Conservation (phyloP, 768 basidiomycete species). For the Termitomyces eurrhizus region DNA sequence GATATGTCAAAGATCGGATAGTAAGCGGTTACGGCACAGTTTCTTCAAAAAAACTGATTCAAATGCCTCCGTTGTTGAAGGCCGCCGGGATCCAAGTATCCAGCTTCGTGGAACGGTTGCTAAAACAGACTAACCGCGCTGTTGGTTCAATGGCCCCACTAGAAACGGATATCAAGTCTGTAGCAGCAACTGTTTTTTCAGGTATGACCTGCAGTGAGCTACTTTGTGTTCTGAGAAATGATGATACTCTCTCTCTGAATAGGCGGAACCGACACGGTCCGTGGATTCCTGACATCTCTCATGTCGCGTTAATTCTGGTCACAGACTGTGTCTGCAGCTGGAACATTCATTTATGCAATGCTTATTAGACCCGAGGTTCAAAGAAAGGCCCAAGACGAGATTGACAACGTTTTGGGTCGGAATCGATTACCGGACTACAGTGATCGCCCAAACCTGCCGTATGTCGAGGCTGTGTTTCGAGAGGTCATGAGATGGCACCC, state of each 20-base stretch:
- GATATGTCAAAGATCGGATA: conserved; percentile 14
- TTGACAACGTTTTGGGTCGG: conserved; percentile 29
- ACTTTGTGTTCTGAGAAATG: not conserved
- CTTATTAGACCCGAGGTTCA: conserved; percentile 10
- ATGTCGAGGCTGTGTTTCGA: conserved; percentile 33
- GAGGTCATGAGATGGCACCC: conserved; percentile 35
- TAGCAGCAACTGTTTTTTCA: conserved; percentile 11
- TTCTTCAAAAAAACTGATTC: not conserved
- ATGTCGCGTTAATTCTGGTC: not conserved
- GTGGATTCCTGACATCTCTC: not conserved
- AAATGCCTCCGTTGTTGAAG: not conserved
- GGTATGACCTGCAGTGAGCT: not conserved
- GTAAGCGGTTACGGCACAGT: not conserved
- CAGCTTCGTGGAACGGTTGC: conserved; percentile 6
- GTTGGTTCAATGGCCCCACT: not conserved
- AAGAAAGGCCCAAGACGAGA: too few relatives aligned
- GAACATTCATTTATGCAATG: conserved; percentile 20
- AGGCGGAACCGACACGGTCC: too few relatives aligned
- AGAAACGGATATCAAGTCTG: conserved; percentile 12
- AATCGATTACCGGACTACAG: conserved; percentile 29
- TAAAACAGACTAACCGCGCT: not conserved
- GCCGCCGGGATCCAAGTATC: conserved; percentile 3
- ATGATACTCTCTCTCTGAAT: not conserved
- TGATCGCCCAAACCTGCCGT: conserved; percentile 8
- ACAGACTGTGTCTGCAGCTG: conserved; percentile 10